Evolutionary conservation across 495 filamentous ascomycete genomes (phyloP).

Genomic region (Talaromyces ruber): DNA sequence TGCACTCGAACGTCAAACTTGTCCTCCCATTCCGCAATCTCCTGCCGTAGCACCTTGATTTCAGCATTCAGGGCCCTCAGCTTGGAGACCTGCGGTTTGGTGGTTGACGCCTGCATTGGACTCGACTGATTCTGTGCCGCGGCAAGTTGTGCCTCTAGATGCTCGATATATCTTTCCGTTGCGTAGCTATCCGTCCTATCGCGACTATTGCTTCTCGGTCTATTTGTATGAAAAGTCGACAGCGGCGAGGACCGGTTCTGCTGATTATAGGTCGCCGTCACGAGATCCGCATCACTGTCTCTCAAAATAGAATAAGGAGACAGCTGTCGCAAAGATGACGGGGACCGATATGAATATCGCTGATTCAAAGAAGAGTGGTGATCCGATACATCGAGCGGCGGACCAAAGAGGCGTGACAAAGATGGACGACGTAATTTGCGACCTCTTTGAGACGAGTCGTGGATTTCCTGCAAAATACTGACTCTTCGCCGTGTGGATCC

Average conservation of each 20-base stretch:
- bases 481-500: constrained; percentile 8
- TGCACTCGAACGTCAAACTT: constrained; percentile 10
- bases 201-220: constrained; percentile 6
- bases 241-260: constrained; percentile 8
- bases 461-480: constrained; percentile 22
- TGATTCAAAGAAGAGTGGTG: constrained; percentile 3
- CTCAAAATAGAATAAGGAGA: constrained; percentile 3
- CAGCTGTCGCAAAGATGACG: not conserved
- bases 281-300: not conserved
- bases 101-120: constrained; percentile 22
- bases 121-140: constrained; percentile 30
- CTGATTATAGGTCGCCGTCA: not conserved
- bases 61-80: constrained; percentile 16
- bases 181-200: constrained; percentile 14
- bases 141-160: constrained; percentile 35
- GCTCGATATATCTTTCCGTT: constrained; percentile 37
- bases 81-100: constrained; percentile 26
- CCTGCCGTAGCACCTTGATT: constrained; percentile 8
- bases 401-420: constrained; percentile 14
- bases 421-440: constrained; percentile 9
- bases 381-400: constrained; percentile 1
- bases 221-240: constrained; percentile 8
- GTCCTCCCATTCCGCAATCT: constrained; percentile 10
- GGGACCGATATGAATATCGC: constrained; percentile 12
- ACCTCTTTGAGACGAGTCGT: constrained; percentile 15